Percentiles rank a stretch among this genome's conserved stretches.
These are phyloP conservation scores for Vararia minispora DNA, from an alignment of 768 basidiomycete species.

Conservation along the genomic window DNA sequence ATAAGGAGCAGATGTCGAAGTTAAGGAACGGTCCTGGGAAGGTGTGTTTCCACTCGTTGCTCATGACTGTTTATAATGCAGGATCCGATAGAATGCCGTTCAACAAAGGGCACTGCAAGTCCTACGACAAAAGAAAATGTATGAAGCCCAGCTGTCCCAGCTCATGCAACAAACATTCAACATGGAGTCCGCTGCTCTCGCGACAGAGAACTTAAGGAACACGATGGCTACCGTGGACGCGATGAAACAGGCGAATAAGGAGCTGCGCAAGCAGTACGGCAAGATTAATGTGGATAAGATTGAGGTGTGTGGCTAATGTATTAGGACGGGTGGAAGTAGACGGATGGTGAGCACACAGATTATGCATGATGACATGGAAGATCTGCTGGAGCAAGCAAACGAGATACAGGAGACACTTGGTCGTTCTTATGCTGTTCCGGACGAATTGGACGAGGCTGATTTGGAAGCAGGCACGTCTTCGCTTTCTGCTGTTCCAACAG, in stretches of 20 bases:
- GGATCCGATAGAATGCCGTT: conserved; percentile 57
- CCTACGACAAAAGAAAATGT: conserved; percentile 93
- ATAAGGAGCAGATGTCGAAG: conserved; percentile 95
- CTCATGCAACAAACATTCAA: conserved; percentile 94
- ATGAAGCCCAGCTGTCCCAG: conserved; percentile 85
- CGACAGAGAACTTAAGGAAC: conserved; percentile 96
- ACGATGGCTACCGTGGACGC: conserved; percentile 99
- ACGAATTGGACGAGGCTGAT: conserved; percentile 96
- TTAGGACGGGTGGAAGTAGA: neutral
- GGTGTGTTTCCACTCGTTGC: conserved; percentile 32
- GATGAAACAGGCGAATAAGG: conserved; percentile 93
- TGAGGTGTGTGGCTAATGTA: conserved; percentile 48
- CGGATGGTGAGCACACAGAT: conserved; percentile 33
- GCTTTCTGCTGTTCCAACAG: neutral
- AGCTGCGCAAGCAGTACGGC: conserved; percentile 92
- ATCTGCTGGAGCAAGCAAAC: conserved; percentile 91
- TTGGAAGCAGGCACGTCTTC: conserved; percentile 74
- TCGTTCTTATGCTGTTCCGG: conserved; percentile 91
- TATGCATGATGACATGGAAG: conserved; percentile 98
- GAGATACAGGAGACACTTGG: conserved; percentile 94
- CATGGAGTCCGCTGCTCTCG: conserved; percentile 92
- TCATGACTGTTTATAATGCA: neutral
- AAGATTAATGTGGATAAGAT: conserved; percentile 98
- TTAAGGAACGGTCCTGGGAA: conserved; percentile 91
- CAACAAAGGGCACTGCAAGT: conserved; percentile 90